phyloP scores from a whole-genome alignment of 1,284 basidiomycete genomes.

The Amylostereum areolatum region DNA sequence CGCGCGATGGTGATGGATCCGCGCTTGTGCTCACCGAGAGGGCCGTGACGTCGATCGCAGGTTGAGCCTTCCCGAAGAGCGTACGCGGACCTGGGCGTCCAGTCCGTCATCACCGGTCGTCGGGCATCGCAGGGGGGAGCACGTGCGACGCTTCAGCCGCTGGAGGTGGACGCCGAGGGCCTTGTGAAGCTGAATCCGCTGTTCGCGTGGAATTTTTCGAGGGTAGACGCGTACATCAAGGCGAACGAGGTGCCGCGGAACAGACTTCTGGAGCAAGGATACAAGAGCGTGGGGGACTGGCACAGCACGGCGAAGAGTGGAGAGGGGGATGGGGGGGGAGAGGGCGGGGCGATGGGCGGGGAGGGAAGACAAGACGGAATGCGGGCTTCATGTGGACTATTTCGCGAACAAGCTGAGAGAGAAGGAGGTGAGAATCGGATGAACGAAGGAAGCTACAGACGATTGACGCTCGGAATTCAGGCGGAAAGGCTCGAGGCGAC shows the following conservation, averaged over 20 bases:
- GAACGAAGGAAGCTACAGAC: neutral
- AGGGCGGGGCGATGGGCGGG: slow-evolving; percentile 91
- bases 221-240: slow-evolving; percentile 85
- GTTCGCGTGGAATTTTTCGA: slow-evolving; percentile 82
- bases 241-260: slow-evolving; percentile 87
- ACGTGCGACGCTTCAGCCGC: slow-evolving; percentile 74
- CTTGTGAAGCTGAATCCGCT: slow-evolving; percentile 95
- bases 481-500: too few relatives aligned
- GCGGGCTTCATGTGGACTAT: slow-evolving; percentile 90
- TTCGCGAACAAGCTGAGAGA: slow-evolving; percentile 60
- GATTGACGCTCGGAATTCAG: neutral
- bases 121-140: slow-evolving; percentile 90
- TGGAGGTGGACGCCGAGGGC: slow-evolving; percentile 91
- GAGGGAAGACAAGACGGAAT: slow-evolving; percentile 86
- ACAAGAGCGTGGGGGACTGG: slow-evolving; percentile 95
- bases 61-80: slow-evolving; percentile 92
- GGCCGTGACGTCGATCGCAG: slow-evolving; percentile 28
- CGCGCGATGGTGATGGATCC: neutral
- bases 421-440: slow-evolving; percentile 15
- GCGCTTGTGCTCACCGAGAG: neutral
- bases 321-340: slow-evolving; percentile 69
- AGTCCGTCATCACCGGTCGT: slow-evolving; percentile 91
- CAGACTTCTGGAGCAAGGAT: slow-evolving; percentile 84
- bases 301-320: slow-evolving; percentile 82
- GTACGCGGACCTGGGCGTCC: slow-evolving; percentile 77